Conservation (phyloP, 345 rosid genomes). For the Acer campestre region DNA sequence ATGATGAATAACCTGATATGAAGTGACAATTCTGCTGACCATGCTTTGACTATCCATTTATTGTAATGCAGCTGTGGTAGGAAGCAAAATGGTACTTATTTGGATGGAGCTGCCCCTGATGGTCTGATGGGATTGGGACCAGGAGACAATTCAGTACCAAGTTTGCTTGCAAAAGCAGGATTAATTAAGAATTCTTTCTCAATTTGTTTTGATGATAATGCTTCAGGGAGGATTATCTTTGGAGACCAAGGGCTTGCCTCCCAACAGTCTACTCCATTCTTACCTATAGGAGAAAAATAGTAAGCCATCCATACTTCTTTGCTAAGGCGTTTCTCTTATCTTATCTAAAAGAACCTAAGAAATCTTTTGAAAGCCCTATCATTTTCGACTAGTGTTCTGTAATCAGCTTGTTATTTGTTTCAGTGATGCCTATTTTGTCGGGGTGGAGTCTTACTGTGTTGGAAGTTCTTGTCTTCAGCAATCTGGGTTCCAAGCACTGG, state of each 20-base stretch:
- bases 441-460: conserved; percentile 31
- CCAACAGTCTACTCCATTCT: conserved; percentile 29
- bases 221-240: conserved; percentile 29
- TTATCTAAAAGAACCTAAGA: background rate
- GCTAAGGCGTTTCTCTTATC: background rate
- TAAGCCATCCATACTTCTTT: conserved; percentile 17
- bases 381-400: background rate
- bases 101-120: conserved; percentile 25
- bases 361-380: background rate
- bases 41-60: background rate
- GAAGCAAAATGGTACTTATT: conserved; percentile 19
- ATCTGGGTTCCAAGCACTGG: conserved; percentile 35
- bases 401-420: conserved; percentile 2
- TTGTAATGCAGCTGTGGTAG: conserved; percentile 13
- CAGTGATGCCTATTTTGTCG: conserved; percentile 31
- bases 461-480: conserved; percentile 33
- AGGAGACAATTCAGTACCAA: conserved; percentile 16
- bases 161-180: conserved; percentile 16
- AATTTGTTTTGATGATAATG: conserved; percentile 31
- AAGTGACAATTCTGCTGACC: background rate
- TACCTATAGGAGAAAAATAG: conserved; percentile 29
- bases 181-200: conserved; percentile 29
- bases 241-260: conserved; percentile 30
- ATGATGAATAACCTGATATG: background rate
- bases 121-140: conserved; percentile 24